Percentiles rank a stretch among this genome's conserved stretches.
These are phyloP conservation scores for Hymenochaete sp. DNA, from an alignment of 1,284 basidiomycete species.

Conservation along the genomic window DNA sequence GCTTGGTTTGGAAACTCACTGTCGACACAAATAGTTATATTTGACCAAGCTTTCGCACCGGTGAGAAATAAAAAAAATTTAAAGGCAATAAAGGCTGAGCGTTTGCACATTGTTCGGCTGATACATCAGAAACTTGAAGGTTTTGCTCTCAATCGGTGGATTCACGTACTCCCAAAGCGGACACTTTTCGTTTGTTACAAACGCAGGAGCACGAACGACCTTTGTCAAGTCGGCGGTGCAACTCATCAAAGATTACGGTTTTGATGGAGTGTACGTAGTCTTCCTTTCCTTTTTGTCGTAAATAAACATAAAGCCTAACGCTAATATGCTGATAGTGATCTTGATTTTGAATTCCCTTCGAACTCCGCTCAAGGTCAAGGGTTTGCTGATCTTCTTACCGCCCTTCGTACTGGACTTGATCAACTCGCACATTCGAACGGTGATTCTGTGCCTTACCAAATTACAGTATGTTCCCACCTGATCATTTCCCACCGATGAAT, in stretches of 20 bases:
- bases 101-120: no score
- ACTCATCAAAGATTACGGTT: conserved; percentile 77
- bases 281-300: no score
- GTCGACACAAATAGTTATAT: conserved; percentile 29
- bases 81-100: no score
- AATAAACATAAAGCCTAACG: neutral
- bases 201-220: conserved; percentile 44
- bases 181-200: conserved; percentile 57
- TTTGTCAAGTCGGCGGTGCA: conserved; percentile 70
- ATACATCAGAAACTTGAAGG: conserved; percentile 67
- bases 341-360: conserved; percentile 62
- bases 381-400: conserved; percentile 49
- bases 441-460: conserved; percentile 47
- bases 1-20: no score
- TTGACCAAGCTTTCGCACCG: conserved; percentile 67
- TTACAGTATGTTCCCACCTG: no score
- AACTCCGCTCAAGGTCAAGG: conserved; percentile 45
- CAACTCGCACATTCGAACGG: conserved; percentile 45
- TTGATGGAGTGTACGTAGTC: conserved; percentile 75
- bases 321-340: conserved; percentile 41
- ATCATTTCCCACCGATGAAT: neutral
- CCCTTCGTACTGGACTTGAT: conserved; percentile 48
- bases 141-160: conserved; percentile 71
- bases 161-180: conserved; percentile 63
- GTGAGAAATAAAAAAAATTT: no score